Base-by-base conservation (phyloP, 1,139 yeast species). In the Wickerhamomyces sp. region DNA sequence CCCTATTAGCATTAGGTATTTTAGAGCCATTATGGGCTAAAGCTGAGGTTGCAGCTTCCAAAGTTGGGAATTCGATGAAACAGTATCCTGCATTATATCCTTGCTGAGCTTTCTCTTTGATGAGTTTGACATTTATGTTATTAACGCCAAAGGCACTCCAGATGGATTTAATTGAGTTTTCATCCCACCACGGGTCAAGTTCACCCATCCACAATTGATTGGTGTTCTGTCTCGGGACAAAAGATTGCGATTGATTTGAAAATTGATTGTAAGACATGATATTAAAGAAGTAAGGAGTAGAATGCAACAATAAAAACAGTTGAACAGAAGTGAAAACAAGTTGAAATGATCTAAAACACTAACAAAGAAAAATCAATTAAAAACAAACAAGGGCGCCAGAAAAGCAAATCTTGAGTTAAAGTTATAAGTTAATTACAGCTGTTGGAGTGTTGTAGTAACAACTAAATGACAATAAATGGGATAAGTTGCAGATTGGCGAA, bases 151-250 rank as follows among this genome's bases (percentile, higher is more conserved):
- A 59, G 33, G 66, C 60, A 26, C 63, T 65, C 97, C 97, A 90
- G 39, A 88, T 68, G 40, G 76, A 70, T 31, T 72, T 69, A 37
- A 90, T 76, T 36, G 76, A 70, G 14, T 67, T 67, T 59, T 89
- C 97, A 47, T 84, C 89, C 80, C 94, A 85, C 63, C 78, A 71
- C 1, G 94, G 87, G 52, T 89, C 96, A 35, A 90, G 66, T 59
- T 89, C 97, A 10, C 97, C 97, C 97, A 90, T 90, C 96, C 96
- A 89, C 39, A 88, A 60, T 36, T 53, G 58, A 8, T 51, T 15
- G 6, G 29, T 14, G 29, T n/a, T 14, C 9, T n/a, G 7, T 27
- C 29, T 37, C 39, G 44, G 12, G 43, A 18, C 9, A 42, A 37
- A 30, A 33, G 25, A 36, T 24, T 34, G 39, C 19, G 33, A 43